phyloP scores from a whole-genome alignment of 2,329 filamentous ascomycete genomes.

The Pseudogymnoascus sp. region DNA sequence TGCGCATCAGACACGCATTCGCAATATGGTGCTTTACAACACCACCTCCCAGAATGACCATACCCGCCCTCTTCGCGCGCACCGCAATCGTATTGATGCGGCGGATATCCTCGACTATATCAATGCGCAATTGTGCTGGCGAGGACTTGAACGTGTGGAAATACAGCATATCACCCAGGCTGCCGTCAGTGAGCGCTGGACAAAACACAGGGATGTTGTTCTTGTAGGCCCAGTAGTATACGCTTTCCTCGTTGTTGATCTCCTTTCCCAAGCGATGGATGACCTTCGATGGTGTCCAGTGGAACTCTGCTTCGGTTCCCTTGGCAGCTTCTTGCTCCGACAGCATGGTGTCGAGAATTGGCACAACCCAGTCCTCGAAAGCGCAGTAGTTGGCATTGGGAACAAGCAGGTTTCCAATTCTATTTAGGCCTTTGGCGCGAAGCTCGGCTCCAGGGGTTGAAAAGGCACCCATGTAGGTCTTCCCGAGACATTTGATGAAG shows the following conservation, averaged over 20 bases:
- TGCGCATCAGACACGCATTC: slow-evolving; percentile 95
- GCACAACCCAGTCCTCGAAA: slow-evolving; percentile 96
- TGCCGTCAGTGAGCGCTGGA: slow-evolving; percentile 89
- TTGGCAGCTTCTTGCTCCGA: slow-evolving; percentile 82
- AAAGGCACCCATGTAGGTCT: slow-evolving; percentile 89
- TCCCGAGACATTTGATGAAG: slow-evolving; percentile 93
- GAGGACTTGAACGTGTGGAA: slow-evolving; percentile 94
- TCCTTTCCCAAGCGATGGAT: slow-evolving; percentile 86
- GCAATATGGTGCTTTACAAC: slow-evolving; percentile 98
- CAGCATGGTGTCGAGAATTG: slow-evolving; percentile 89
- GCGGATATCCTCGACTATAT: slow-evolving; percentile 90
- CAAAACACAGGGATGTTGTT: slow-evolving; percentile 97
- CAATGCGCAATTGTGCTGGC: slow-evolving; percentile 71
- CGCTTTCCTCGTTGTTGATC: slow-evolving; percentile 84
- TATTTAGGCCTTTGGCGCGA: slow-evolving; percentile 79
- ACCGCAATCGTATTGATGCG: slow-evolving; percentile 89
- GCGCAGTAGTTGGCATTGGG: slow-evolving; percentile 96
- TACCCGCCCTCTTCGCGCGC: slow-evolving; percentile 77
- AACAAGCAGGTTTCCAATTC: slow-evolving; percentile 91
- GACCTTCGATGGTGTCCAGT: slow-evolving; percentile 91
- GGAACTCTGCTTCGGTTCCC: slow-evolving; percentile 58
- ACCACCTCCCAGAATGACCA: slow-evolving; percentile 91
- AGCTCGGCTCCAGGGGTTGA: slow-evolving; percentile 66
- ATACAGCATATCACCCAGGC: slow-evolving; percentile 94
- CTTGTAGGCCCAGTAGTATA: slow-evolving; percentile 96